These are phyloP conservation scores for Paecilomyces sp. DNA, from an alignment of 2,329 filamentous ascomycete genomes.

Conservation along the genomic window DNA sequence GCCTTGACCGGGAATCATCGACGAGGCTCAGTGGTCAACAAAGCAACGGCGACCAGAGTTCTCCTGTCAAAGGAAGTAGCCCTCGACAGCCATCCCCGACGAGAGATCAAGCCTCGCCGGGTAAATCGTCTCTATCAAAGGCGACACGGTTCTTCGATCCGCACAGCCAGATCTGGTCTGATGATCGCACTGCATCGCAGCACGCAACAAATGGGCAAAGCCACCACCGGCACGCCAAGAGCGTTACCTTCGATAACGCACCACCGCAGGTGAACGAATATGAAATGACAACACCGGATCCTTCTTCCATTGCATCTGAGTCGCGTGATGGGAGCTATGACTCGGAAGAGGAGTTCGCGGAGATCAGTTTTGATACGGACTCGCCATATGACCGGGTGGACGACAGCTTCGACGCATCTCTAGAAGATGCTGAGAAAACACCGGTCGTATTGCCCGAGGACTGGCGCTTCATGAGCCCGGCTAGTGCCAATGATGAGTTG, in stretches of 20 bases:
- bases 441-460: constrained; percentile 96
- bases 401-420: constrained; percentile 90
- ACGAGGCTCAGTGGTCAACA: not conserved
- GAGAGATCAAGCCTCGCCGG: constrained; percentile 69
- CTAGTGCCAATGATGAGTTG: constrained; percentile 49
- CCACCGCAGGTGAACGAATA: constrained; percentile 96
- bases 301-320: constrained; percentile 83
- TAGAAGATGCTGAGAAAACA: constrained; percentile 95
- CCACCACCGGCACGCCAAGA: constrained; percentile 82
- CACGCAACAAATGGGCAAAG: constrained; percentile 58
- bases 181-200: constrained; percentile 53
- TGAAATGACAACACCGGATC: constrained; percentile 92
- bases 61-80: constrained; percentile 10
- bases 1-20: not conserved
- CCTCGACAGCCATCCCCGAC: constrained; percentile 48
- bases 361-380: constrained; percentile 54
- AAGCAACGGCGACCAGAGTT: constrained; percentile 8
- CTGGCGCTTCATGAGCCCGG: constrained; percentile 74
- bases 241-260: constrained; percentile 90
- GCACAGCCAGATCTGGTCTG: constrained; percentile 61
- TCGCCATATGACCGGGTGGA: constrained; percentile 56
- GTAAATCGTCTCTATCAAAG: constrained; percentile 79
- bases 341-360: constrained; percentile 55
- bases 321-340: constrained; percentile 93
- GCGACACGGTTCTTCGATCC: constrained; percentile 60